Conservation (phyloP, 371 early-diverging fungal genomes). For the Rhizomucor pusillus region DNA sequence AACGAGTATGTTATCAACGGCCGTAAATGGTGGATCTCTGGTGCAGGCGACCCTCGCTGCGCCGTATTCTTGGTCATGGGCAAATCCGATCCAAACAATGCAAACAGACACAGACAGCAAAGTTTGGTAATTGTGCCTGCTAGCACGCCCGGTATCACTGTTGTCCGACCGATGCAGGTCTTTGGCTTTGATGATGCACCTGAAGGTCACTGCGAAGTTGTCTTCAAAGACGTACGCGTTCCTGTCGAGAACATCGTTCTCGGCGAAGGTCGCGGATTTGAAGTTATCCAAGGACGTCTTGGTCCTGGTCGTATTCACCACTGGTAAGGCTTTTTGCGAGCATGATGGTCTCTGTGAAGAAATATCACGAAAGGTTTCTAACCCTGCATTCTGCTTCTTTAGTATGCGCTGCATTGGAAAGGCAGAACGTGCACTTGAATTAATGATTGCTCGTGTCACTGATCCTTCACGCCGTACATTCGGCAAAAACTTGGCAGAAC, state of each 20-base stretch:
- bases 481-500: slow-evolving; percentile 78
- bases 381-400: no score
- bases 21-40: slow-evolving; percentile 96
- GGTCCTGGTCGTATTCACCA: slow-evolving; percentile 87
- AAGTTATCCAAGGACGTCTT: slow-evolving; percentile 93
- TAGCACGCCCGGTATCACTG: slow-evolving; percentile 82
- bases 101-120: slow-evolving; percentile 81
- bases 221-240: slow-evolving; percentile 87
- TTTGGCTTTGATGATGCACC: slow-evolving; percentile 97
- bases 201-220: slow-evolving; percentile 91
- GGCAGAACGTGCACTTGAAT: slow-evolving; percentile 89
- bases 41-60: slow-evolving; percentile 92
- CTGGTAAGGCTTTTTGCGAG: slow-evolving; percentile 35
- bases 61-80: slow-evolving; percentile 88
- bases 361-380: no score
- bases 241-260: slow-evolving; percentile 85
- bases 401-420: slow-evolving; percentile 95
- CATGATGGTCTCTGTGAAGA: no score
- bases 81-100: slow-evolving; percentile 73
- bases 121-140: slow-evolving; percentile 89
- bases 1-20: slow-evolving; percentile 88
- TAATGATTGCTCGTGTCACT: slow-evolving; percentile 80
- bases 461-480: slow-evolving; percentile 81
- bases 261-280: slow-evolving; percentile 96
- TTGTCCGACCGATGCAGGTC: slow-evolving; percentile 83